phyloP scores from a whole-genome alignment of 106 monocot genomes.

The Dioscorea zingiberensis region DNA sequence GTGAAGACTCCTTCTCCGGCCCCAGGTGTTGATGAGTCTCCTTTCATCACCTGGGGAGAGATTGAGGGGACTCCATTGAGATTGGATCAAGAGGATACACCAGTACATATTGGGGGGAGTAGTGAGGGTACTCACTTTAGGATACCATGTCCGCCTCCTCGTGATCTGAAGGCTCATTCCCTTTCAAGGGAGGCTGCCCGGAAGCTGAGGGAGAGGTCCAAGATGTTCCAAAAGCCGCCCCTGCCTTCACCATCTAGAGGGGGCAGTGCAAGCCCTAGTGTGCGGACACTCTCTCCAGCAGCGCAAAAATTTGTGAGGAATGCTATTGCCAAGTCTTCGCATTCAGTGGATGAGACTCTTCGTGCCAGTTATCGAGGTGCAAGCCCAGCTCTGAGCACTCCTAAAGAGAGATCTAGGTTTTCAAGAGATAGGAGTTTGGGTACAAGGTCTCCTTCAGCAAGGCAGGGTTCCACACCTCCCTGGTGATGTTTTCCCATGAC shows the following conservation, averaged over 20 bases:
- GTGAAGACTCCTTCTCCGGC: constrained; percentile 86
- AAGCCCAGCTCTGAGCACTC: constrained; percentile 49
- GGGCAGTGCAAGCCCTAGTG: constrained; percentile 71
- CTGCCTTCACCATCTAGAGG: constrained; percentile 76
- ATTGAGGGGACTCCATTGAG: constrained; percentile 92
- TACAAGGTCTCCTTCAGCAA: constrained; percentile 67
- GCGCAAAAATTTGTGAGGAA: constrained; percentile 94
- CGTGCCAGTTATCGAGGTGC: constrained; percentile 84
- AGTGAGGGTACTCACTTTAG: constrained; percentile 62
- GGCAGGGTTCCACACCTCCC: constrained; percentile 45
- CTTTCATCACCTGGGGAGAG: constrained; percentile 98
- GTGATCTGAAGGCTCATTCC: constrained; percentile 90
- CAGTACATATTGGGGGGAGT: constrained; percentile 40
- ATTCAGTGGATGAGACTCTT: constrained; percentile 78
- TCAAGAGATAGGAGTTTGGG: constrained; percentile 67
- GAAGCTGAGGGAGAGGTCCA: constrained; percentile 67
- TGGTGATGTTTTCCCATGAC: constrained; percentile 39
- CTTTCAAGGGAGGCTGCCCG: constrained; percentile 83
- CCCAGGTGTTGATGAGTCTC: constrained; percentile 82
- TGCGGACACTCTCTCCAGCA: constrained; percentile 77
- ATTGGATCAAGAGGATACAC: constrained; percentile 65
- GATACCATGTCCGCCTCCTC: constrained; percentile 67
- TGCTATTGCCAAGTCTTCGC: constrained; percentile 81
- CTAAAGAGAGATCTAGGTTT: constrained; percentile 67
- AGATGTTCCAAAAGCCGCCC: constrained; percentile 76